Evolutionary conservation across 345 rosid genomes (phyloP), one percentile per base, ranked within the genome.

Genomic region (Lepidium aucheri): DNA sequence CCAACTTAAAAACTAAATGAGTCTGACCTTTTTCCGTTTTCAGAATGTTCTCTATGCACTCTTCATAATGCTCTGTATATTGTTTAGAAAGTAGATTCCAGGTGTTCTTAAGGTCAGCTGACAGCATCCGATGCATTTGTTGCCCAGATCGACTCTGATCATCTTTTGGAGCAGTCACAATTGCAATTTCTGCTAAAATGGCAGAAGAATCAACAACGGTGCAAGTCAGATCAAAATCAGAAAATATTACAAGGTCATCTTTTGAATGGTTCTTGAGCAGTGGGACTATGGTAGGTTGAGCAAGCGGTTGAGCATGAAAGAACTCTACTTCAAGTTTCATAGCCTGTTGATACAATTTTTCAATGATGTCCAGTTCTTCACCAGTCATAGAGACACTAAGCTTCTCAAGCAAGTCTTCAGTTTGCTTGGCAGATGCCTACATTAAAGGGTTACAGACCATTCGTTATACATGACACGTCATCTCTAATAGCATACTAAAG

Each of bases 181-280:
- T 89, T 70, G 99, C 95, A 50, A 95, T 89, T 82, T 95, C 96
- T 1, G 97, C 97, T 81, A 91, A 78, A 69, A 91, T 87, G 72
- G 97, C 97, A 66, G 96, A 87, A 26, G 99, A 95, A 85, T 95
- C 99, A 76, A 91, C 85, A 72, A 85, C 84, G 0, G 96, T 74
- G 82, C 99, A 91, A 16, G 98, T 89, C 78, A 95, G 82, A 81
- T 95, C 99, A 81, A 95, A 95, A 79, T 95, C 99, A 65, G 91
- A 84, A 73, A 91, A 95, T 80, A 91, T 80, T 78, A 82, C 42
- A 35, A 87, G 76, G 36, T 70, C 82, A 57, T 80, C 83, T 67
- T 74, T 83, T 15, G 57, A 80, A 50, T 80, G 83, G 74, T 76
- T 78, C 73, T 78, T 83, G 44, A 73, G 70, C 70, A 95, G 73